phyloP scores from a whole-genome alignment of 164 flowering plant genomes.

The Chimonanthus salicifolius region DNA sequence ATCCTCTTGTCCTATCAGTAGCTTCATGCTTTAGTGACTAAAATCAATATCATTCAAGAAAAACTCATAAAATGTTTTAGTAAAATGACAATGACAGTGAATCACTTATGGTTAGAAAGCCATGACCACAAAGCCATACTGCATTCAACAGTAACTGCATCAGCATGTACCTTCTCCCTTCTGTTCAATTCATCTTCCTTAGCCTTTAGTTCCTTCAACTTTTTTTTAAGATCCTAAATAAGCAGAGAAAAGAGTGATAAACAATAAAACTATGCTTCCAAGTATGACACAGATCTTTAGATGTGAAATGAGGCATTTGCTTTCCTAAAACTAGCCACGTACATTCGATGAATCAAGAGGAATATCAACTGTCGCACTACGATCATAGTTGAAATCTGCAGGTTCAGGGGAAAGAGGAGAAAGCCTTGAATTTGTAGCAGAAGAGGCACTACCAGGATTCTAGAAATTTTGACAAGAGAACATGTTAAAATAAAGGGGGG shows the following conservation, averaged over 20 bases:
- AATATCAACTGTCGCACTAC: slow-evolving; percentile 68
- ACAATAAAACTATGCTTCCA: neutral
- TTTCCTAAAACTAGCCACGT: neutral
- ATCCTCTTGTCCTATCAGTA: neutral
- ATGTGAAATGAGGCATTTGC: neutral
- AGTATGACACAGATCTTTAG: neutral
- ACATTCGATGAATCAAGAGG: slow-evolving; percentile 63
- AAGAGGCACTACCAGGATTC: slow-evolving; percentile 60
- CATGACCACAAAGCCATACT: neutral
- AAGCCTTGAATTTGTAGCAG: slow-evolving; percentile 71
- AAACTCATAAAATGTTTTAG: too few species aligned
- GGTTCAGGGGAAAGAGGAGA: slow-evolving; percentile 97
- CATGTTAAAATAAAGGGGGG: neutral
- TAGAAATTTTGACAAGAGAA: slow-evolving; percentile 16
- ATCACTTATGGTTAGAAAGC: neutral
- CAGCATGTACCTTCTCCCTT: slow-evolving; percentile 72
- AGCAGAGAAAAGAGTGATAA: neutral
- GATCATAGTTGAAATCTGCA: slow-evolving; percentile 65
- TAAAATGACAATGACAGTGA: too few species aligned
- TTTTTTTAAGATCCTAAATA: slow-evolving; percentile 67
- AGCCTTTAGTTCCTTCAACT: slow-evolving; percentile 84
- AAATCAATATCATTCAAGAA: neutral
- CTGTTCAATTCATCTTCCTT: slow-evolving; percentile 80
- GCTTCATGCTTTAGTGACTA: neutral
- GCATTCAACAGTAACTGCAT: neutral